Conservation (phyloP, 2,329 filamentous ascomycete genomes). For the Anthostomella pinea region DNA sequence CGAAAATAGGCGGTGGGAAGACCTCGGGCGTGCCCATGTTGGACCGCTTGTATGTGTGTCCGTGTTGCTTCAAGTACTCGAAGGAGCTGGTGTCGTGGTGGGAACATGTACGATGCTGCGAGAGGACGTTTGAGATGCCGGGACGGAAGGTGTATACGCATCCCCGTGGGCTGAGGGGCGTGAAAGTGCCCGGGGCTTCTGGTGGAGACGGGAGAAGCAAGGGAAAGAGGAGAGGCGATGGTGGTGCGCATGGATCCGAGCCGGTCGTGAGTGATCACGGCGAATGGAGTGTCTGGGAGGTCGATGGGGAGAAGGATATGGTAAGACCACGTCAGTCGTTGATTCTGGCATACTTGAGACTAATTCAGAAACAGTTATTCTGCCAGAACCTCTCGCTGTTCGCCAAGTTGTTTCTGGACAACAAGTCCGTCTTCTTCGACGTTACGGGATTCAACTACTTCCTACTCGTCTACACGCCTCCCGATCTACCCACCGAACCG, state of each 20-base stretch:
- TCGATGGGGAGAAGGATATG: conserved; percentile 83
- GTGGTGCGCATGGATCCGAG: conserved; percentile 34
- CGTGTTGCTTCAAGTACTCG: conserved; percentile 92
- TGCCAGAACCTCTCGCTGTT: conserved; percentile 95
- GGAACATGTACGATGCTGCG: conserved; percentile 58
- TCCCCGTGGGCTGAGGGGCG: conserved; percentile 43
- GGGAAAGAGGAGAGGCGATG: conserved; percentile 33
- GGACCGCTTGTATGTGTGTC: conserved; percentile 78
- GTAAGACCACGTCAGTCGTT: conserved; percentile 39
- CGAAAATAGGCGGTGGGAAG: conserved; percentile 33
- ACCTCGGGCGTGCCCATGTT: conserved; percentile 44
- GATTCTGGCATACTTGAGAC: neutral
- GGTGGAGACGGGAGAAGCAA: conserved; percentile 30
- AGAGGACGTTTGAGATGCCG: conserved; percentile 49
- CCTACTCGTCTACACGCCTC: conserved; percentile 73
- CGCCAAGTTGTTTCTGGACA: conserved; percentile 95
- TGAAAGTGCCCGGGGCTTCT: conserved; percentile 31
- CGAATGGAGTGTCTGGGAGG: conserved; percentile 84
- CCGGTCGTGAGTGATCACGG: conserved; percentile 56
- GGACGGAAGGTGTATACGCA: conserved; percentile 74
- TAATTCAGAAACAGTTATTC: conserved; percentile 58
- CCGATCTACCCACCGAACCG: conserved; percentile 6
- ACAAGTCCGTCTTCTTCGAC: conserved; percentile 98
- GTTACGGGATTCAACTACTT: conserved; percentile 94
- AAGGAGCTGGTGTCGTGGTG: conserved; percentile 58